Evolutionary conservation across 331 rosid genomes (phyloP).

Genomic region (Cydonia oblonga): DNA sequence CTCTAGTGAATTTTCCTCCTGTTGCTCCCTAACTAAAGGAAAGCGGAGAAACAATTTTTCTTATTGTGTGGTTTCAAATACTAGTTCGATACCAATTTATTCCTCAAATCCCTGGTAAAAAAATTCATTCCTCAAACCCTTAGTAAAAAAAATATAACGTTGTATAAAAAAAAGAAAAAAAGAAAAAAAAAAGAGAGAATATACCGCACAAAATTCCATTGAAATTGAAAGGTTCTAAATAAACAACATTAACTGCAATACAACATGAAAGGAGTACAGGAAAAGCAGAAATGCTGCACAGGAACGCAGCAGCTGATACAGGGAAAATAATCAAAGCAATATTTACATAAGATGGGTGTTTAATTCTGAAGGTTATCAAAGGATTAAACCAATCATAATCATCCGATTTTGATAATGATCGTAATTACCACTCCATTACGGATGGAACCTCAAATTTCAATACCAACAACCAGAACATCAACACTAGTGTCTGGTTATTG

Average conservation of each 20-base stretch:
- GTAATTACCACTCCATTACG: not conserved
- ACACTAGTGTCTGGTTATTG: not conserved
- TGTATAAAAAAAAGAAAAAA: too few species aligned
- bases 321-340: not conserved
- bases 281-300: not conserved
- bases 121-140: too few species aligned
- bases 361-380: not conserved
- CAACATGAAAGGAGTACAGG: not conserved
- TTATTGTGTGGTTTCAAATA: too few species aligned
- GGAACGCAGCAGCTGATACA: not conserved
- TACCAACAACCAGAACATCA: not conserved
- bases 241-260: not conserved
- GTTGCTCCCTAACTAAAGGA: not conserved
- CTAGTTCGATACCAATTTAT: not conserved
- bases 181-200: not conserved
- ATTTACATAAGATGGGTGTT: not conserved
- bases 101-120: too few species aligned
- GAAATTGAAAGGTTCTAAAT: not conserved
- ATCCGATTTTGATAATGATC: not conserved
- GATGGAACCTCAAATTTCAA: not conserved
- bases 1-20: not conserved
- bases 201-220: not conserved
- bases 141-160: not conserved
- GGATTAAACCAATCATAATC: not conserved
- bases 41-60: not conserved